phyloP scores from a whole-genome alignment of 371 early-diverging fungal genomes.

The Mucor plumbeus region DNA sequence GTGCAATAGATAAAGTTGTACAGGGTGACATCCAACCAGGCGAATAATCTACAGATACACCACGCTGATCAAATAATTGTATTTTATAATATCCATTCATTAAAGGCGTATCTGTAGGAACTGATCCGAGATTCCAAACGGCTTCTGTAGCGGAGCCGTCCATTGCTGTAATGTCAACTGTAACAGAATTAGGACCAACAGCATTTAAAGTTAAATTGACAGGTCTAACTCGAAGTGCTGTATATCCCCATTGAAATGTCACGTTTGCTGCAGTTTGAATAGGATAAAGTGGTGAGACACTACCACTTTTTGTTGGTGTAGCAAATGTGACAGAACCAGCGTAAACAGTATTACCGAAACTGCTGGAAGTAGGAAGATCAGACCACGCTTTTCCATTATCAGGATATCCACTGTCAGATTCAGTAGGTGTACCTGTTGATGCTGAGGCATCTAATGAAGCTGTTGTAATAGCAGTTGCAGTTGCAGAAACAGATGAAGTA shows the following conservation, averaged over 20 bases:
- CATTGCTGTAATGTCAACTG: constrained; percentile 18
- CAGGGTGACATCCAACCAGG: constrained; percentile 20
- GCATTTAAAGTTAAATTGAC: constrained; percentile 26
- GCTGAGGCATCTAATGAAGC: neutral
- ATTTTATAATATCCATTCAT: constrained; percentile 29
- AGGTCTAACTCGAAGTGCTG: constrained; percentile 23
- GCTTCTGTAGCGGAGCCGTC: constrained; percentile 24
- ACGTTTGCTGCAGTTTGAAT: constrained; percentile 22
- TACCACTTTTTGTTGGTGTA: constrained; percentile 19
- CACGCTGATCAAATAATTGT: constrained; percentile 32
- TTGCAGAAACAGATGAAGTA: neutral
- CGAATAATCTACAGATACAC: constrained; percentile 9
- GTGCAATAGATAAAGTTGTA: constrained; percentile 17
- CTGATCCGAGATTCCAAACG: constrained; percentile 23
- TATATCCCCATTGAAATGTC: constrained; percentile 28
- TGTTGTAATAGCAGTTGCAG: neutral
- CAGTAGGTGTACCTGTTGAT: neutral
- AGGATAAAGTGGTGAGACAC: constrained; percentile 25
- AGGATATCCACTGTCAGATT: constrained; percentile 3
- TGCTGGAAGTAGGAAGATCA: constrained; percentile 26
- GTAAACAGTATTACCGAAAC: constrained; percentile 20
- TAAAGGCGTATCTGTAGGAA: constrained; percentile 13
- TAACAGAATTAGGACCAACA: constrained; percentile 25
- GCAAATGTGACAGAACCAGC: constrained; percentile 23
- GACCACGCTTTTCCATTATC: neutral